Evolutionary conservation across 2,329 filamentous ascomycete genomes (phyloP).

Genomic region (Epichloe gansuensis): DNA sequence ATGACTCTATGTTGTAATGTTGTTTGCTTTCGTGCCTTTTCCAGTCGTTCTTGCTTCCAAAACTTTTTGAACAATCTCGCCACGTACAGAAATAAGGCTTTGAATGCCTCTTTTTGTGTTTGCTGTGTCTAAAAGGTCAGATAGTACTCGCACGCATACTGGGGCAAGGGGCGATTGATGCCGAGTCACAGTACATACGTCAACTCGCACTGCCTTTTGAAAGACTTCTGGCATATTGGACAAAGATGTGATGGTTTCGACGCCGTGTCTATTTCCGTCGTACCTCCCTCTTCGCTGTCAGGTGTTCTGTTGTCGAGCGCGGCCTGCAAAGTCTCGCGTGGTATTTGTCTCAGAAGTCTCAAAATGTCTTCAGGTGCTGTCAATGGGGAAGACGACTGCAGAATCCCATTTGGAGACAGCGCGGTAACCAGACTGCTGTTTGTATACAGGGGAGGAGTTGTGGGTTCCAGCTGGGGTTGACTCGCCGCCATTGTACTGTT

Average conservation of each 20-base stretch:
- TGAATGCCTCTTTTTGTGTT: conserved; percentile 71
- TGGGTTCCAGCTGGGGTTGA: background rate
- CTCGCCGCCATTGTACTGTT: background rate
- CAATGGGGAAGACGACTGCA: background rate
- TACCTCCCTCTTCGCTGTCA: conserved; percentile 1
- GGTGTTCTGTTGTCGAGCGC: background rate
- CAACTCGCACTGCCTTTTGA: conserved; percentile 40
- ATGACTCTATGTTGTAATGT: conserved; percentile 59
- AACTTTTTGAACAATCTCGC: conserved; percentile 52
- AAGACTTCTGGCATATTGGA: conserved; percentile 31
- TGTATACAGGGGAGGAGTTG: background rate
- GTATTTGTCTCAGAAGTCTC: background rate
- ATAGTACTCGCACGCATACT: background rate
- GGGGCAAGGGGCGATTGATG: background rate
- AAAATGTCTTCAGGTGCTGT: background rate
- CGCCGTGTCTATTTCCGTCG: background rate
- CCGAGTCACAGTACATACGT: conserved; percentile 29
- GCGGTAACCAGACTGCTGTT: background rate
- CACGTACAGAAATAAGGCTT: conserved; percentile 77
- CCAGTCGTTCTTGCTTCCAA: conserved; percentile 93
- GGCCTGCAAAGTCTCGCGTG: background rate
- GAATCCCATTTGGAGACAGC: background rate
- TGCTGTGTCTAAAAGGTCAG: conserved; percentile 35
- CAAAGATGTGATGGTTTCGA: conserved; percentile 16
- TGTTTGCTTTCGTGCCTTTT: conserved; percentile 79